phyloP scores from a whole-genome alignment of 371 early-diverging fungal species.

The Cokeromyces recurvatus region DNA sequence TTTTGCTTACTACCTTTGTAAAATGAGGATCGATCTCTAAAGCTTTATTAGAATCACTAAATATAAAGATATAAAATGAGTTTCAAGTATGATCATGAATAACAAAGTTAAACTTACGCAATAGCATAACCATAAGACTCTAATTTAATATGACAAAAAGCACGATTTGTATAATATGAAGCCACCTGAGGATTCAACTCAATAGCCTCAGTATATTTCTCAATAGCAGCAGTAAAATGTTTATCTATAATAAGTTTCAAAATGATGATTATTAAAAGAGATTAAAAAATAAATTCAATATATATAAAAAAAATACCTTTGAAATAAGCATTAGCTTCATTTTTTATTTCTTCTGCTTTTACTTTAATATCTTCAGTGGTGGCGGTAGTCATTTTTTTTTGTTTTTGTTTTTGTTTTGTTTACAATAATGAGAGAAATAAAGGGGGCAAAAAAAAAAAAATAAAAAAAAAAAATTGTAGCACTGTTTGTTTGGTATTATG shows the following conservation, averaged over 20 bases:
- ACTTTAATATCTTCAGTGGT: slow-evolving; percentile 41
- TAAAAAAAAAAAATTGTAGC: no score
- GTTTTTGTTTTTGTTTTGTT: no score
- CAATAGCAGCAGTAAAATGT: slow-evolving; percentile 79
- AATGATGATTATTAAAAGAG: neutral
- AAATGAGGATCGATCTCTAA: slow-evolving; percentile 79
- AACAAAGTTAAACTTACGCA: slow-evolving; percentile 35
- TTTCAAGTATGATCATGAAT: neutral
- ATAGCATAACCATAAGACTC: slow-evolving; percentile 93
- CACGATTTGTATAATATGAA: slow-evolving; percentile 89
- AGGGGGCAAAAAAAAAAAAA: no score
- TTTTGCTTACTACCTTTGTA: slow-evolving; percentile 86
- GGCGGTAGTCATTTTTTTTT: no score
- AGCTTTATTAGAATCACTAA: slow-evolving; percentile 82
- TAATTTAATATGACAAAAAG: slow-evolving; percentile 81
- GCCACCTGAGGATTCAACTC: slow-evolving; percentile 76
- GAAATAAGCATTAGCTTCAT: slow-evolving; percentile 74
- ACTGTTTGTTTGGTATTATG: no score
- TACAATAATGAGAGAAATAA: no score
- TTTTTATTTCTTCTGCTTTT: slow-evolving; percentile 65
- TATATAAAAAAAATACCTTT: slow-evolving; percentile 38
- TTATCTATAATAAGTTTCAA: slow-evolving; percentile 26
- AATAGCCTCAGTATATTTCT: slow-evolving; percentile 82
- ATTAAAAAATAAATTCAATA: neutral
- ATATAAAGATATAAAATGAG: neutral